Percentiles rank a stretch among this genome's conserved stretches.
Evolutionary conservation across 192 early-diverging fungal species (phyloP).

Genomic region (Umbelopsis sp.): DNA sequence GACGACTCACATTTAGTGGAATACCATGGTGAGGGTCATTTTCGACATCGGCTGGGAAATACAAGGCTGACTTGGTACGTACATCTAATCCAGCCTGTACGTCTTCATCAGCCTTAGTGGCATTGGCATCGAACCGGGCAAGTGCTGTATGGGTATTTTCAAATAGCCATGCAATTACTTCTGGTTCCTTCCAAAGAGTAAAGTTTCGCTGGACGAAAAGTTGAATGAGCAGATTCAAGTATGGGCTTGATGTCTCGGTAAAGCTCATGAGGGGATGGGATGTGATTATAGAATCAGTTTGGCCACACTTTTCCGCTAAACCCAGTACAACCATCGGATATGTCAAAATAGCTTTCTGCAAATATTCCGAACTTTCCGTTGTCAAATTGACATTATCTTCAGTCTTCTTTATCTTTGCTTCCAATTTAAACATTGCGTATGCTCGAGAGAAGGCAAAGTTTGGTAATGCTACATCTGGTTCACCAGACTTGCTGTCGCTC

Average conservation of each 20-base stretch:
- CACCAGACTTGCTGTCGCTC: constrained; percentile 13
- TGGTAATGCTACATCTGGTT: constrained; percentile 54
- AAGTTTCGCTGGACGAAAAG: constrained; percentile 76
- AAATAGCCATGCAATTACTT: constrained; percentile 42
- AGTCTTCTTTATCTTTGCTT: constrained; percentile 39
- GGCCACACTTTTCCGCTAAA: constrained; percentile 66
- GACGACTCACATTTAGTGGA: constrained; percentile 31
- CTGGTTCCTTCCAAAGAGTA: constrained; percentile 85
- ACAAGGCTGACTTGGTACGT: neutral
- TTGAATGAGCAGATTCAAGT: constrained; percentile 64
- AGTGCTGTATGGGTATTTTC: constrained; percentile 45
- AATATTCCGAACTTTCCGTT: constrained; percentile 49
- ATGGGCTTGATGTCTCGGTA: constrained; percentile 31
- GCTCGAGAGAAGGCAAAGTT: constrained; percentile 81
- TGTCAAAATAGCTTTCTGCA: constrained; percentile 69
- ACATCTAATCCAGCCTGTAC: constrained; percentile 21
- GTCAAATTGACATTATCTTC: constrained; percentile 23
- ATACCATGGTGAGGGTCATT: constrained; percentile 9
- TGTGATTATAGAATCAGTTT: constrained; percentile 56
- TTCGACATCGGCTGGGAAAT: neutral
- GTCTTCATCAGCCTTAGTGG: neutral
- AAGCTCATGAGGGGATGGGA: constrained; percentile 30
- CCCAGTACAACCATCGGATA: constrained; percentile 70
- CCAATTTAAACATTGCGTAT: constrained; percentile 76
- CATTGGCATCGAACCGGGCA: neutral